Evolutionary conservation across 768 basidiomycete genomes (phyloP).

Genomic region (Hysterangium stoloniferum): DNA sequence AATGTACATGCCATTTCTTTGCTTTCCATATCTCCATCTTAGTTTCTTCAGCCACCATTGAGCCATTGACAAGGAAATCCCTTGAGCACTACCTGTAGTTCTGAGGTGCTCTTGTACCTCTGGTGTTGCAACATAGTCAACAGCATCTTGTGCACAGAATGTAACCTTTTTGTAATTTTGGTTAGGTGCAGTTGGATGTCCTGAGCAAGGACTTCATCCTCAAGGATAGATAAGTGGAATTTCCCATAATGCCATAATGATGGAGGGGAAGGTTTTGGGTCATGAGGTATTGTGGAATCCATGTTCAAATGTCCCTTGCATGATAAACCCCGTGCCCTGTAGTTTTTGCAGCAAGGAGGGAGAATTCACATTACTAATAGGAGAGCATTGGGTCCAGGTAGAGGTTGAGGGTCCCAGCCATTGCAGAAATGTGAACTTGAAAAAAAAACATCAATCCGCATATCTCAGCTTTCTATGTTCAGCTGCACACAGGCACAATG

Average conservation of each 20-base stretch:
- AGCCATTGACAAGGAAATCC: constrained; percentile 11
- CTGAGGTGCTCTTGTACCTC: constrained; percentile 10
- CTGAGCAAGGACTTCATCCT: constrained; percentile 9
- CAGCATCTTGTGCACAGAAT: constrained; percentile 12
- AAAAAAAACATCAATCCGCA: constrained; percentile 26
- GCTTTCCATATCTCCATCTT: constrained; percentile 10
- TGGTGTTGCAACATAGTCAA: constrained; percentile 7
- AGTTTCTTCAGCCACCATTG: constrained; percentile 12
- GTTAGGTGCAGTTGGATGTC: constrained; percentile 12
- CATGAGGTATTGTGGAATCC: constrained; percentile 15
- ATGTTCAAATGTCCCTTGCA: constrained; percentile 24
- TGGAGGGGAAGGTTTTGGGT: constrained; percentile 1
- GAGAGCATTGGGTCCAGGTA: constrained; percentile 26
- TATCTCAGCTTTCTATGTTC: constrained; percentile 20
- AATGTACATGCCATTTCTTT: constrained; percentile 13
- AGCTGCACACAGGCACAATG: constrained; percentile 16
- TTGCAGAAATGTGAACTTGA: constrained; percentile 21
- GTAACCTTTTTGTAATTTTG: constrained; percentile 8
- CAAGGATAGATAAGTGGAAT: constrained; percentile 12
- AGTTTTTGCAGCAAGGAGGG: constrained; percentile 23
- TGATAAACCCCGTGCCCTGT: constrained; percentile 21
- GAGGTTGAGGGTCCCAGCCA: constrained; percentile 29
- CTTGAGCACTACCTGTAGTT: neutral
- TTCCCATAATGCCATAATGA: constrained; percentile 5
- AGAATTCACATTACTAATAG: constrained; percentile 28